Evolutionary conservation across 2,329 filamentous ascomycete species (phyloP).

Genomic region (Magnaporthales sp.): DNA sequence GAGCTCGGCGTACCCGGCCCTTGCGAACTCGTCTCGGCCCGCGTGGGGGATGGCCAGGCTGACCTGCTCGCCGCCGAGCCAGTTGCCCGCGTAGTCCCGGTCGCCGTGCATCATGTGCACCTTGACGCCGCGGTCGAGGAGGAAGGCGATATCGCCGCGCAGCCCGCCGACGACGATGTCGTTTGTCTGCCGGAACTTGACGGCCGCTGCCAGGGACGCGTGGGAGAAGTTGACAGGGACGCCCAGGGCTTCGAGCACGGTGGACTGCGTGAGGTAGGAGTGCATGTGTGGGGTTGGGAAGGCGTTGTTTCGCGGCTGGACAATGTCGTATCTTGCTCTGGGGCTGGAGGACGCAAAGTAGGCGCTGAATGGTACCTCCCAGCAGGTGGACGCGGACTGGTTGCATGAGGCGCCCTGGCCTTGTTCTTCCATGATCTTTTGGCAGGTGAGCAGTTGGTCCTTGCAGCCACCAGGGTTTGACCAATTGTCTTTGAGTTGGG

Average conservation of each 20-base stretch:
- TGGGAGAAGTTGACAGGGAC: conserved; percentile 50
- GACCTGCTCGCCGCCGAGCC: conserved; percentile 44
- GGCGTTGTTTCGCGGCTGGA: conserved; percentile 38
- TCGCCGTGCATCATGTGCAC: conserved; percentile 51
- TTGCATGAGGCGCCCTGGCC: neutral
- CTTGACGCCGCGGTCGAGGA: conserved; percentile 48
- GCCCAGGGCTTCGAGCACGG: conserved; percentile 49
- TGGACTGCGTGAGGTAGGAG: conserved; percentile 47
- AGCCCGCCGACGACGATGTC: conserved; percentile 23
- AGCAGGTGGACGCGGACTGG: neutral
- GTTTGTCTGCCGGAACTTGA: conserved; percentile 30
- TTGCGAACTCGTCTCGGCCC: conserved; percentile 34
- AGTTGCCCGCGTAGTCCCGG: conserved; percentile 47
- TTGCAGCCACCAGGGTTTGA: conserved; percentile 39
- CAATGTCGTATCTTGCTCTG: conserved; percentile 47
- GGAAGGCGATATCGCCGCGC: conserved; percentile 36
- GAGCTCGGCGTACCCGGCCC: conserved; percentile 57
- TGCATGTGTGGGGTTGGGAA: conserved; percentile 43
- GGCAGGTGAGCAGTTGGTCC: conserved; percentile 33
- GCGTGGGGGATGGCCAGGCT: conserved; percentile 39
- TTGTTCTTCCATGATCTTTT: conserved; percentile 9
- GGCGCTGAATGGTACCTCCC: neutral
- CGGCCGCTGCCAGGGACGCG: conserved; percentile 29
- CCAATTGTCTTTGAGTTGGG: conserved; percentile 32
- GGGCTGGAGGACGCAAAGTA: neutral